Evolutionary conservation across 768 basidiomycete genomes (phyloP).

Genomic region (Suillus fuscotomentosus): DNA sequence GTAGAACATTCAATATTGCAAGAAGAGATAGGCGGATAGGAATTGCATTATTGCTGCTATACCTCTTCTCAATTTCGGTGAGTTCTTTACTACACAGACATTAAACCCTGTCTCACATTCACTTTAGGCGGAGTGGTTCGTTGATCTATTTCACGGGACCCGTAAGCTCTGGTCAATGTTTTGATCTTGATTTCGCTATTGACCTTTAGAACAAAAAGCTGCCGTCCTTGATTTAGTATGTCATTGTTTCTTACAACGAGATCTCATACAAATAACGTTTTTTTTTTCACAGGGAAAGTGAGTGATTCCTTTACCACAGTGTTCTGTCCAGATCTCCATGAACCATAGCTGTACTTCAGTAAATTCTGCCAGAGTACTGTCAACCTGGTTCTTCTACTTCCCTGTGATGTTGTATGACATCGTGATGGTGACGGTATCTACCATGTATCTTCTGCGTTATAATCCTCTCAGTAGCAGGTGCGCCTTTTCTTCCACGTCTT

Average conservation of each 20-base stretch:
- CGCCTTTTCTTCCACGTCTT: neutral
- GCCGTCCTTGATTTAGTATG: neutral
- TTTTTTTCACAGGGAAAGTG: conserved; percentile 8
- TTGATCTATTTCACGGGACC: conserved; percentile 48
- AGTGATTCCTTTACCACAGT: neutral
- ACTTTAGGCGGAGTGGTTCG: conserved; percentile 54
- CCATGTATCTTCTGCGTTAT: neutral
- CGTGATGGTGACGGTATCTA: neutral
- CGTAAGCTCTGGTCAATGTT: conserved; percentile 38
- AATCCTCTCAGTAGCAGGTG: neutral
- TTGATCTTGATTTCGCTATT: conserved; percentile 6
- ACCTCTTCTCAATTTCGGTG: conserved; percentile 43
- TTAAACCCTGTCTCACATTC: neutral
- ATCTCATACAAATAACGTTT: neutral
- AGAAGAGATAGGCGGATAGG: conserved; percentile 43
- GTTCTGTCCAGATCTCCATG: neutral
- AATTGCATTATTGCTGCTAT: conserved; percentile 36
- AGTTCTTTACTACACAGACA: conserved; percentile 17
- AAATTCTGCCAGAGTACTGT: neutral
- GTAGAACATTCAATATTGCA: conserved; percentile 58
- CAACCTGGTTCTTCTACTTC: neutral
- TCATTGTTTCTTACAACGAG: no score
- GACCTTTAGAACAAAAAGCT: conserved; percentile 15
- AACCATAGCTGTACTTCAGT: neutral
- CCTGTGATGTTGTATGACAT: neutral